Percentiles rank a stretch among this genome's conserved stretches.
phyloP scores from a whole-genome alignment of 2,329 filamentous ascomycete genomes.

The Cytospora leucostoma region DNA sequence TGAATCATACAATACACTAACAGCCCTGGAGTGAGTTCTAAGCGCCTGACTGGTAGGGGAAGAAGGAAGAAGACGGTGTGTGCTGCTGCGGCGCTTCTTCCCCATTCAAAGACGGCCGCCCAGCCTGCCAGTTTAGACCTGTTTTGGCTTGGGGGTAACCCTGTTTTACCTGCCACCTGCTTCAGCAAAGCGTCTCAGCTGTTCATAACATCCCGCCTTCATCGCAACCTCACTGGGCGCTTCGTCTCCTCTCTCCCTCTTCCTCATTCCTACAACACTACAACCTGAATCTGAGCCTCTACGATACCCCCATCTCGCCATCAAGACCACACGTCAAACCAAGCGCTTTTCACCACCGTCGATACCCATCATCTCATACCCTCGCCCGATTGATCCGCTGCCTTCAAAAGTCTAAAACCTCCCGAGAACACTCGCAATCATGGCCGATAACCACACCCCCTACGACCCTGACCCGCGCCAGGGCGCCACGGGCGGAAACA shows the following conservation, averaged over 20 bases:
- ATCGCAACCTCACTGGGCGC: conserved; percentile 8
- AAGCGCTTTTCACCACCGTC: neutral
- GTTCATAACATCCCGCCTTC: conserved; percentile 21
- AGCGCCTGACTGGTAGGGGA: too few relatives aligned
- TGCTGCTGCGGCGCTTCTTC: neutral
- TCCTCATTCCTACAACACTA: conserved; percentile 3
- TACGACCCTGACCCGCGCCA: conserved; percentile 21
- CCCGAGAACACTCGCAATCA: conserved; percentile 12
- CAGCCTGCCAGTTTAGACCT: conserved; percentile 18
- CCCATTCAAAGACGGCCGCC: conserved; percentile 13
- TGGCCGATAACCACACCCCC: conserved; percentile 23
- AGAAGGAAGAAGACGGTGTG: too few relatives aligned
- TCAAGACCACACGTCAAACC: conserved; percentile 1
- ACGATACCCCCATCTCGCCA: conserved; percentile 16
- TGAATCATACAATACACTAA: neutral
- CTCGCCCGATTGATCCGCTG: conserved; percentile 16
- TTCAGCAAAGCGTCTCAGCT: conserved; percentile 22
- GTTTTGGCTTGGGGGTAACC: conserved; percentile 19
- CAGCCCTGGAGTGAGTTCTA: neutral
- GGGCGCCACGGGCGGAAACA: conserved; percentile 2
- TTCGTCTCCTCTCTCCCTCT: neutral
- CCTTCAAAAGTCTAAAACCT: neutral
- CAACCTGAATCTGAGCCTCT: conserved; percentile 6
- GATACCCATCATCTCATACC: neutral
- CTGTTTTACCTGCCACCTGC: conserved; percentile 16